Conservation (phyloP, 1,284 basidiomycete species). For the Pterulicium gracile region DNA sequence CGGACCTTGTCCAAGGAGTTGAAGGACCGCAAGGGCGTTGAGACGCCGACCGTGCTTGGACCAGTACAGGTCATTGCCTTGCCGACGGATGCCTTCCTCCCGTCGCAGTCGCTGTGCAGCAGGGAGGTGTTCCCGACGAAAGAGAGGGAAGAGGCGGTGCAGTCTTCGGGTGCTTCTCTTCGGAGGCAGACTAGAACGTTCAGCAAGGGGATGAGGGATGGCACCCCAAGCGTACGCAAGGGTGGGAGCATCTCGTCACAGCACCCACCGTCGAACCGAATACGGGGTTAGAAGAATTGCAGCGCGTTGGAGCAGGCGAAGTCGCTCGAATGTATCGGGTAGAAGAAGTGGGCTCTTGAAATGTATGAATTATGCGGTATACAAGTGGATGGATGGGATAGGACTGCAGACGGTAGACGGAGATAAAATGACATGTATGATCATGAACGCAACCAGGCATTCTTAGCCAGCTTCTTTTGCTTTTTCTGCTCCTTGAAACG, state of each 20-base stretch:
- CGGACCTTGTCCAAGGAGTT: not conserved
- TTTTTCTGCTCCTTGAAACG: constrained; percentile 81
- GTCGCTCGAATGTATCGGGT: no score
- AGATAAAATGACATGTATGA: no score
- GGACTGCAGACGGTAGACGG: no score
- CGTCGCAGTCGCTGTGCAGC: not conserved
- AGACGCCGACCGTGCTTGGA: not conserved
- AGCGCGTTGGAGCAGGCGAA: no score
- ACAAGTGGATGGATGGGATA: no score
- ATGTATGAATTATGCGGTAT: no score
- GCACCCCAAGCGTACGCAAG: no score
- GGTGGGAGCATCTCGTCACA: no score
- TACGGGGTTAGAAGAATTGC: no score
- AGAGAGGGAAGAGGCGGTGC: not conserved
- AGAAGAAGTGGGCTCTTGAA: no score
- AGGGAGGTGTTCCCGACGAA: not conserved
- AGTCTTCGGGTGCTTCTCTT: not conserved
- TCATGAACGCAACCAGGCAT: constrained; percentile 65
- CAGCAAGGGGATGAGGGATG: no score
- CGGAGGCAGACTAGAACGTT: not conserved
- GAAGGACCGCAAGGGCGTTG: not conserved
- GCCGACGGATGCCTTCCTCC: not conserved
- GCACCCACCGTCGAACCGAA: no score
- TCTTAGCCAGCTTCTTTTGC: constrained; percentile 77
- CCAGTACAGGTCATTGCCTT: not conserved